Evolutionary conservation across 345 rosid genomes (phyloP), one percentile per base, ranked within the genome.

Genomic region (Gossypium stocksii): DNA sequence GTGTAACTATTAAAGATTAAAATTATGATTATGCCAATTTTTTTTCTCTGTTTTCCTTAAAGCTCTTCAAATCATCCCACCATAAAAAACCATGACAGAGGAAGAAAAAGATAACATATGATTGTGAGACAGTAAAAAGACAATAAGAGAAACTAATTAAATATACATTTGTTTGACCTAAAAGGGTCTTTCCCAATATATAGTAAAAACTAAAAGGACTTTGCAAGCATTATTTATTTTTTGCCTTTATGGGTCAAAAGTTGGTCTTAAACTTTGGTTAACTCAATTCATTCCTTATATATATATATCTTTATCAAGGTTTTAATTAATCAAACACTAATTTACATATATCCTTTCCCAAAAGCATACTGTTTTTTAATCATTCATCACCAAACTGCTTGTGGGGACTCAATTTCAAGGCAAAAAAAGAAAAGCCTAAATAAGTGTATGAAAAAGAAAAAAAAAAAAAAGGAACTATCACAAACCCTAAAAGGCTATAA

Each of bases 311-410:
- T 68, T 25, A 41, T 68, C 72, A 3, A 49, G 57, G 72, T 34
- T 46, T 49, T 46, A 22, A 48, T 23, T 46, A 48, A 67, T 67
- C 57, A 15, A 67, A 67, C 72, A 23, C 57, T 67, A 23, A 48
- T 46, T 34, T 67, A 23, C 54, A 67, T 61, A 61, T 61, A 1
- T 34, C 41, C 41, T 34, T 34, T 29, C 43, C 63, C 57, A 8
- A 48, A 68, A 23, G 29, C 43, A 48, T 7, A 27, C 71, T 66
- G 41, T 45, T 67, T 67, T 67, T 22, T 20, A 67, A 67, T 68
- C 41, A 68, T 25, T 27, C 58, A 49, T 57, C 44, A 68, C 15
- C 58, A 53, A 34, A 16, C 63, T 59, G 63, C 38, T 23, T 59
- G 63, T 59, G 34, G 63, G 63, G 63, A 29, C 56, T 67, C 41